phyloP scores from a whole-genome alignment of 2,329 filamentous ascomycete species.

The Nemania serpens region DNA sequence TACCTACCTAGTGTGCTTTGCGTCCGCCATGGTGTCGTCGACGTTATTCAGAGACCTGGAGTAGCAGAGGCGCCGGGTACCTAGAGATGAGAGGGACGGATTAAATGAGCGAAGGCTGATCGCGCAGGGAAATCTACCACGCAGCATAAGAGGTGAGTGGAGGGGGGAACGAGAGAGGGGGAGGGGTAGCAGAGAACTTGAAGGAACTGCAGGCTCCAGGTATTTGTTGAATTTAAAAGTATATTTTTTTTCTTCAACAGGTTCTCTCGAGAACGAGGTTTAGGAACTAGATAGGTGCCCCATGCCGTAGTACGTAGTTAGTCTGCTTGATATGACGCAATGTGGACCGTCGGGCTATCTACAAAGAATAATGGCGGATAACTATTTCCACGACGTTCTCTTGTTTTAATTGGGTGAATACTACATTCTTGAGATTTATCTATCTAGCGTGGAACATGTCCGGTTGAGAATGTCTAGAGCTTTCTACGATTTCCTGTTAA shows the following conservation, averaged over 20 bases:
- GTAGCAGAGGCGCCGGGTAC: background rate
- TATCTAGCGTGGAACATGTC: too few species aligned
- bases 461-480: too few species aligned
- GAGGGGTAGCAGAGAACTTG: background rate
- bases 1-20: conserved; percentile 37
- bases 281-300: background rate
- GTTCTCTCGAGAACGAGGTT: background rate
- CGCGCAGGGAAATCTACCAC: background rate
- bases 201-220: too few species aligned
- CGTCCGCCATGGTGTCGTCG: conserved; percentile 34
- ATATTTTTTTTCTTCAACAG: background rate
- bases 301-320: too few species aligned
- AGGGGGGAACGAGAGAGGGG: too few species aligned
- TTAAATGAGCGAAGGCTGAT: background rate
- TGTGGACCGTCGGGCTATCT: conserved; percentile 3
- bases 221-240: background rate
- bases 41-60: background rate
- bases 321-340: background rate
- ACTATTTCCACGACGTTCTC: too few species aligned
- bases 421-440: too few species aligned
- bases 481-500: too few species aligned
- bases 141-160: too few species aligned
- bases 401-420: too few species aligned
- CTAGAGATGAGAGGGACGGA: background rate
- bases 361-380: background rate